phyloP scores from a whole-genome alignment of 2,329 filamentous ascomycete species.

The Ophiostoma australiae region DNA sequence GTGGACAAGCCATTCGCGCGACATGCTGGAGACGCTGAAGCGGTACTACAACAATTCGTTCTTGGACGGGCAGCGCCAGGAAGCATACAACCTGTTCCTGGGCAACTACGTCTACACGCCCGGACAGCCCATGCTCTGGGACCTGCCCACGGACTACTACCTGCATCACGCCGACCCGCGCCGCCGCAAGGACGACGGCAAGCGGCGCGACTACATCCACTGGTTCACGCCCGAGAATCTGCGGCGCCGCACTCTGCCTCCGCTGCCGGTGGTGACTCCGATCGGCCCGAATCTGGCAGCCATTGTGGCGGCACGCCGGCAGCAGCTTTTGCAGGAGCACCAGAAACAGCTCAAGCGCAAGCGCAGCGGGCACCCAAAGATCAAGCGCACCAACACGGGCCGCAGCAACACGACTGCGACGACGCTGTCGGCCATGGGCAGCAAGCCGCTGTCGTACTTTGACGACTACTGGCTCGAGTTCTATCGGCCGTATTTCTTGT shows the following conservation, averaged over 20 bases:
- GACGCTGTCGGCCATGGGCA: constrained; percentile 30
- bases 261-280: constrained; percentile 31
- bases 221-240: constrained; percentile 81
- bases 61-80: constrained; percentile 92
- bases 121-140: constrained; percentile 94
- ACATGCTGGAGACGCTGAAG: constrained; percentile 99
- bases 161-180: constrained; percentile 85
- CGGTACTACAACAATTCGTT: constrained; percentile 97
- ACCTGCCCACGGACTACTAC: constrained; percentile 90
- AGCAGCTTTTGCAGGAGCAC: constrained; percentile 14
- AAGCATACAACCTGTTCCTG: constrained; percentile 95
- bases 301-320: neutral
- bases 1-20: constrained; percentile 93
- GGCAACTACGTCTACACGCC: constrained; percentile 89
- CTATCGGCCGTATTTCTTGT: constrained; percentile 81
- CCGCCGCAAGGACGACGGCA: constrained; percentile 50
- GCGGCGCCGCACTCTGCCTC: constrained; percentile 56
- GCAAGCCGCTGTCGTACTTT: constrained; percentile 55
- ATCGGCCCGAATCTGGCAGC: constrained; percentile 46
- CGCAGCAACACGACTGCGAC: neutral
- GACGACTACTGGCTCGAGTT: constrained; percentile 99
- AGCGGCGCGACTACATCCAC: constrained; percentile 63
- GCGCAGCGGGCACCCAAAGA: neutral
- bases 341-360: constrained; percentile 16
- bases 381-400: neutral